Evolutionary conservation across 352 stramenopile species (phyloP), one percentile per base, ranked within the genome.

Genomic region (Thalassiosira hispida): DNA sequence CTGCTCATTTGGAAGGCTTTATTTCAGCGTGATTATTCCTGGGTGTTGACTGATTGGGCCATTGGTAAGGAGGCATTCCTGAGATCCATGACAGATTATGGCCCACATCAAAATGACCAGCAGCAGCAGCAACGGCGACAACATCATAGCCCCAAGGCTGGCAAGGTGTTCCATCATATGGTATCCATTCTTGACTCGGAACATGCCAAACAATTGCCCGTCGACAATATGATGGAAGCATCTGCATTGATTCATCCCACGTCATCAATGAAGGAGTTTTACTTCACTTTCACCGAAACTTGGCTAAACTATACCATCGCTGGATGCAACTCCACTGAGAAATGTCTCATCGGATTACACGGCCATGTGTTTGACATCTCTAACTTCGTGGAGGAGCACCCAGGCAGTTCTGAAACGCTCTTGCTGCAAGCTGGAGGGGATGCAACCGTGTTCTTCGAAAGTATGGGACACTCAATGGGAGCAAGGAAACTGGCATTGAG

Each of bases 331-430:
- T 88, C 79, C 9, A 74, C 78, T 23, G 52, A 88, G 0, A 74
- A 71, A 57, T 94, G 88, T 68, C 78, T 95, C 33, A 84, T 94
- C 27, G 88, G 86, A 20, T 65, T 95, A 1, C 81, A 91, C 80
- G 87, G 83, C 0, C 67, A 90, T 75, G 87, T 93, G 16, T 93
- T 91, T 67, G 83, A 95, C 56, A 90, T 95, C 49, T 91, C 86
- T 6, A 68, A 78, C 8, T 95, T 95, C 79, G 62, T 94, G 23
- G 49, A 85, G 55, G 22, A 71, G 20, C 91, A 95, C 82, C 91
- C 91, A 47, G 91, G 91, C 57, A 87, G 73, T 59, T 85, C 84
- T 5, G 90, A 94, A 60, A 94, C 86, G 16, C 63, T 94, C 5
- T 69, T 94, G 61, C 66, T 93, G 1, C 70, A 87, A 46, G 53